phyloP scores from a whole-genome alignment of 164 flowering plant species.

The Vitis rupestris region DNA sequence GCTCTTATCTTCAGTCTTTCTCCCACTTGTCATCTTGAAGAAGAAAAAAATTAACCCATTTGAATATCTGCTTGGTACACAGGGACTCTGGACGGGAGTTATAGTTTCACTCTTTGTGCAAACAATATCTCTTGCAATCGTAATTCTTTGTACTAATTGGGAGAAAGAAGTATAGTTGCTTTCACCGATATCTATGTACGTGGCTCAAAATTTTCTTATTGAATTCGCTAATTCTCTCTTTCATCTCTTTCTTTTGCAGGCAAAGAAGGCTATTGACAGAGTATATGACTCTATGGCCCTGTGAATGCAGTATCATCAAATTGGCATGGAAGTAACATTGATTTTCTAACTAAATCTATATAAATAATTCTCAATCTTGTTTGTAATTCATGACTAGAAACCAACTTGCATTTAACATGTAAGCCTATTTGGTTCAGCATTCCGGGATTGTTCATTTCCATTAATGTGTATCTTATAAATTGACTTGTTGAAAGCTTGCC shows the following conservation, averaged over 20 bases:
- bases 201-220: no score
- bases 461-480: no score
- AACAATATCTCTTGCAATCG: slow-evolving; percentile 8
- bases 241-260: slow-evolving; percentile 10
- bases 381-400: no score
- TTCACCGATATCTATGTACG: neutral
- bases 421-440: no score
- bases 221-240: no score
- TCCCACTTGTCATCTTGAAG: neutral
- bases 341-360: no score
- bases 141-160: slow-evolving; percentile 24
- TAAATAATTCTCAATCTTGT: no score
- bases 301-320: no score
- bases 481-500: no score
- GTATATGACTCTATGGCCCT: neutral
- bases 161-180: slow-evolving; percentile 23
- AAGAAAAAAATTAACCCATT: neutral
- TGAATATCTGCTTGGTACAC: neutral
- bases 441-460: no score
- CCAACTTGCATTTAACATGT: no score
- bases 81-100: slow-evolving; percentile 39
- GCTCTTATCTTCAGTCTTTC: neutral
- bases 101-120: slow-evolving; percentile 24
- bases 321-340: no score
- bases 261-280: slow-evolving; percentile 21